Evolutionary conservation across 495 filamentous ascomycete species (phyloP).

Genomic region (Talaromyces proteolyticus): DNA sequence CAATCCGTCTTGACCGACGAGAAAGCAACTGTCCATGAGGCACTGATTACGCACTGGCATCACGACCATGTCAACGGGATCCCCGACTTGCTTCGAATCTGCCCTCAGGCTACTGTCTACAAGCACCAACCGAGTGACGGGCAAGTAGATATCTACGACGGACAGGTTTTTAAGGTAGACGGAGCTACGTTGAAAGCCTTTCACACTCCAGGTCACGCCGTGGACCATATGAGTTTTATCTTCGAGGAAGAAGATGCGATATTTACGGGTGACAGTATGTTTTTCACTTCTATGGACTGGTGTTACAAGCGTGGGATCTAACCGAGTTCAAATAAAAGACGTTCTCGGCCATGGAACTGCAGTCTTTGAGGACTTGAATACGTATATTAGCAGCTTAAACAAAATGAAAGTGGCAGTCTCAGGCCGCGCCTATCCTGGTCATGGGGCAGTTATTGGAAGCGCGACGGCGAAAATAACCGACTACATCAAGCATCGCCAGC

Average conservation of each 20-base stretch:
- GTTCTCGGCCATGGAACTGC: conserved; percentile 91
- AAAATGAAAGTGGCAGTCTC: conserved; percentile 59
- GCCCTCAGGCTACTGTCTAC: conserved; percentile 47
- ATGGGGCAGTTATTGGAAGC: conserved; percentile 70
- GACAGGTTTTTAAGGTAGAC: conserved; percentile 65
- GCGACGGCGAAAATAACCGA: conserved; percentile 60
- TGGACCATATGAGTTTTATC: conserved; percentile 75
- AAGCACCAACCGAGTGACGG: conserved; percentile 42
- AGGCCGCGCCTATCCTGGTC: conserved; percentile 81
- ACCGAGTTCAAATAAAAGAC: conserved; percentile 25
- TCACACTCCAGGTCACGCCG: conserved; percentile 80
- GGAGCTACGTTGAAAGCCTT: conserved; percentile 72
- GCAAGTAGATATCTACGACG: conserved; percentile 52
- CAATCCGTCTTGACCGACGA: conserved; percentile 57
- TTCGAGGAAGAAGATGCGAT: conserved; percentile 72
- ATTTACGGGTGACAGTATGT: conserved; percentile 81
- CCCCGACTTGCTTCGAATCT: conserved; percentile 54
- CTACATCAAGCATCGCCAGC: conserved; percentile 75
- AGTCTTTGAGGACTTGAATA: conserved; percentile 77
- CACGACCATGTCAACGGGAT: conserved; percentile 77
- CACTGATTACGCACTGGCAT: conserved; percentile 88
- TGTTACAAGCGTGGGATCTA: not conserved
- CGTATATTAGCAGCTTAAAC: conserved; percentile 68
- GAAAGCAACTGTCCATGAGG: conserved; percentile 54
- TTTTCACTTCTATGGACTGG: not conserved